Conservation (phyloP, 352 stramenopile species). For the Thraustochytrium striatum region DNA sequence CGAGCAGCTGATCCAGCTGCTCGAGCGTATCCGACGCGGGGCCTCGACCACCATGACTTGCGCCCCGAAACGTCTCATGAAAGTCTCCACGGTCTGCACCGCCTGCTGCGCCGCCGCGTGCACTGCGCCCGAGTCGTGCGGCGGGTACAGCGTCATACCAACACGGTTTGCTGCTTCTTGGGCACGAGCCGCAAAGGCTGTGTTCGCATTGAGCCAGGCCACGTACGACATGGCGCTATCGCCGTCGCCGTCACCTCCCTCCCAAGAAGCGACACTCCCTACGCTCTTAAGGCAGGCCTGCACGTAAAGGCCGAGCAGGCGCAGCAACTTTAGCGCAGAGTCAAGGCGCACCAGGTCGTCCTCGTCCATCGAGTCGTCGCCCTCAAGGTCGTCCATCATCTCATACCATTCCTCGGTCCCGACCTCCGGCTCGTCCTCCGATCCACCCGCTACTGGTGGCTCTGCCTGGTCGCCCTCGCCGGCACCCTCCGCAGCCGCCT, state of each 20-base stretch:
- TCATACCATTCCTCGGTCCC: slow-evolving; percentile 35
- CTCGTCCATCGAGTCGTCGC: slow-evolving; percentile 12
- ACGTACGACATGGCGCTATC: not conserved
- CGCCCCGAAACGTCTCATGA: too few species aligned
- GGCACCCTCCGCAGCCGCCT: not conserved
- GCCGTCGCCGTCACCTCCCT: too few species aligned
- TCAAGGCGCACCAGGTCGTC: not conserved
- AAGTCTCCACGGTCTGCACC: slow-evolving; percentile 3
- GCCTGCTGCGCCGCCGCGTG: not conserved
- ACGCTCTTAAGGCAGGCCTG: not conserved
- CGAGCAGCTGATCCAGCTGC: too few species aligned
- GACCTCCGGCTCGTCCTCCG: not conserved
- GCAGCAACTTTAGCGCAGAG: not conserved
- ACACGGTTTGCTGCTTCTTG: not conserved
- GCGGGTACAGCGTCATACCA: slow-evolving; percentile 18
- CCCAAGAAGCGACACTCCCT: not conserved
- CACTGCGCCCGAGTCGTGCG: not conserved
- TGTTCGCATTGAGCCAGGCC: not conserved
- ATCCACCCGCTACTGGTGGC: not conserved
- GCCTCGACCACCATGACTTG: too few species aligned
- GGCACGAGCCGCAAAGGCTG: not conserved
- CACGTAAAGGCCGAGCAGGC: not conserved
- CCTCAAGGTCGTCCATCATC: slow-evolving; percentile 42
- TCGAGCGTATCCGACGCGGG: too few species aligned
- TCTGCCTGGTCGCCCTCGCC: not conserved